Evolutionary conservation across 192 early-diverging fungal species (phyloP).

Genomic region (Funneliformis geosporum): DNA sequence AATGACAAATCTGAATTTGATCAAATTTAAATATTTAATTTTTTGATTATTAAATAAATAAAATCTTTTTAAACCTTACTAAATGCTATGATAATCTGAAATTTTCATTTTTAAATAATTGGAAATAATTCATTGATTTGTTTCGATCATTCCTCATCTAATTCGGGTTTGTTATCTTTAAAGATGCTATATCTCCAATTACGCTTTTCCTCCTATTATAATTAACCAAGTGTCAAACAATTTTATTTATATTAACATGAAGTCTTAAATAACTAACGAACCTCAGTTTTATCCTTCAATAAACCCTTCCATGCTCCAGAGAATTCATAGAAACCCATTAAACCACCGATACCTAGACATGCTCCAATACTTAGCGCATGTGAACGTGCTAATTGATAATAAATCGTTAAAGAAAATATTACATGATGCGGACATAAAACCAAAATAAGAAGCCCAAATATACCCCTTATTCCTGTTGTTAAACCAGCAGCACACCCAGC

Average conservation of each 20-base stretch:
- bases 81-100: no score
- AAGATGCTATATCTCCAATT: background rate
- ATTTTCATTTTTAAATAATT: no score
- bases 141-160: background rate
- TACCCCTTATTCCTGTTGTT: conserved; percentile 53
- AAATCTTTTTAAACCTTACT: no score
- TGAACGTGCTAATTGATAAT: background rate
- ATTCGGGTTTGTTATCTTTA: background rate
- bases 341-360: conserved; percentile 11
- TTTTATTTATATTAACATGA: background rate
- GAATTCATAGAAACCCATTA: conserved; percentile 6
- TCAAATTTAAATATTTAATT: no score
- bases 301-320: conserved; percentile 9
- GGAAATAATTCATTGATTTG: background rate
- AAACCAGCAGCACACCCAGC: conserved; percentile 75
- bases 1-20: no score
- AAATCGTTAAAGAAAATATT: background rate
- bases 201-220: background rate
- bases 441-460: background rate
- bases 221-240: background rate
- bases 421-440: background rate
- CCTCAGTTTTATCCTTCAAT: background rate
- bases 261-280: background rate
- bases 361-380: background rate
- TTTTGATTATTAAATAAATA: no score